Evolutionary conservation across 2,329 filamentous ascomycete species (phyloP).

Genomic region (Ceratocystis destructans): DNA sequence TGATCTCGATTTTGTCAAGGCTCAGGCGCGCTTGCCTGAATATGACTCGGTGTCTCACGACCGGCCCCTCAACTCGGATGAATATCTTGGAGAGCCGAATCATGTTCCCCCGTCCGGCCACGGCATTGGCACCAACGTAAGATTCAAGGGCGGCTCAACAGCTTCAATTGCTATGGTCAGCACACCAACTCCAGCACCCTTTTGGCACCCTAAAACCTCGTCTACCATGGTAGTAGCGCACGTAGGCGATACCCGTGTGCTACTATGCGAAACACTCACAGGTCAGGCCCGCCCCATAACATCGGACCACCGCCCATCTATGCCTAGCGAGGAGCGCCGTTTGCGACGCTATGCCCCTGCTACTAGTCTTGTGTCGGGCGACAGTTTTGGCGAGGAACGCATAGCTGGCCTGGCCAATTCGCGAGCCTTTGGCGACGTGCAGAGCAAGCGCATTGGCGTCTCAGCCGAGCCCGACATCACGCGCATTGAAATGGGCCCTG

Average conservation of each 20-base stretch:
- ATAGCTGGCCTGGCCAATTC: slow-evolving; percentile 90
- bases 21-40: slow-evolving; percentile 71
- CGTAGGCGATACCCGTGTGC: slow-evolving; percentile 81
- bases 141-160: slow-evolving; percentile 89
- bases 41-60: slow-evolving; percentile 59
- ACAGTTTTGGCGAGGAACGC: slow-evolving; percentile 94
- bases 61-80: slow-evolving; percentile 67
- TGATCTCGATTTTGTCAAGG: slow-evolving; percentile 85
- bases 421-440: slow-evolving; percentile 84
- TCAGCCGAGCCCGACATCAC: slow-evolving; percentile 84
- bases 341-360: slow-evolving; percentile 69
- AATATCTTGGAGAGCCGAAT: slow-evolving; percentile 55
- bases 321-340: slow-evolving; percentile 67
- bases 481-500: slow-evolving; percentile 63
- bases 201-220: slow-evolving; percentile 83
- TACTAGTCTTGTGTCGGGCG: slow-evolving; percentile 64
- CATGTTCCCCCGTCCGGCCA: slow-evolving; percentile 41
- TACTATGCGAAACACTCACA: slow-evolving; percentile 76
- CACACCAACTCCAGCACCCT: slow-evolving; percentile 79
- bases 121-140: slow-evolving; percentile 57
- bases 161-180: slow-evolving; percentile 82
- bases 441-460: slow-evolving; percentile 81
- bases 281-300: slow-evolving; percentile 71
- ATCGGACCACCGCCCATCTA: slow-evolving; percentile 83
- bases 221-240: slow-evolving; percentile 78